Evolutionary conservation across 2,329 filamentous ascomycete genomes (phyloP).

Genomic region (Alternaria gansuensis): DNA sequence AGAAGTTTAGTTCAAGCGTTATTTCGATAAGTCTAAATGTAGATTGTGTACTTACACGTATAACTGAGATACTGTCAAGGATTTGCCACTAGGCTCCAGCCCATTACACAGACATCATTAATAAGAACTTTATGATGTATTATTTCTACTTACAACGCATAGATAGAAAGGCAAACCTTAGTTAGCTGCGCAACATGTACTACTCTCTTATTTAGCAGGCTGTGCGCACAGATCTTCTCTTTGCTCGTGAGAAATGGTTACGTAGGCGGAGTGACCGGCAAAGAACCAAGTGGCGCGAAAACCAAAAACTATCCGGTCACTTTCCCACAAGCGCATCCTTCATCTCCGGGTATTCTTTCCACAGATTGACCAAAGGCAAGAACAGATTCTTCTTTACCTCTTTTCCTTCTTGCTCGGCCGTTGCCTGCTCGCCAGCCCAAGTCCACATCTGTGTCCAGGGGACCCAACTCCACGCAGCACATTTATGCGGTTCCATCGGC

Average conservation of each 20-base stretch:
- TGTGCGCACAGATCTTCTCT: background rate
- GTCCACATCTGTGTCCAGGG: constrained; percentile 59
- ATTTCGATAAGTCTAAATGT: too few species aligned
- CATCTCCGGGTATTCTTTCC: constrained; percentile 47
- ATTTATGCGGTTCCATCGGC: constrained; percentile 63
- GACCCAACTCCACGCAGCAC: constrained; percentile 64
- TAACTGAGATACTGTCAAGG: too few species aligned
- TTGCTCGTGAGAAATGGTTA: background rate
- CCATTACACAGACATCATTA: too few species aligned
- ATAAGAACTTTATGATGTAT: too few species aligned
- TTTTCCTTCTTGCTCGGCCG: constrained; percentile 38
- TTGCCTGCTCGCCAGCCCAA: constrained; percentile 49
- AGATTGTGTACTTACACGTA: too few species aligned
- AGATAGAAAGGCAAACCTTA: too few species aligned
- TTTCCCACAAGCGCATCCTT: constrained; percentile 29
- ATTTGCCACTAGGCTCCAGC: too few species aligned
- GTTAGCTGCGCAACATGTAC: too few species aligned
- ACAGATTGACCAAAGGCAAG: constrained; percentile 58
- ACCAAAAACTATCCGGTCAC: constrained; percentile 8
- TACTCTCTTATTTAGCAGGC: too few species aligned
- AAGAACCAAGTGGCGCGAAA: background rate
- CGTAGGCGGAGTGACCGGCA: background rate
- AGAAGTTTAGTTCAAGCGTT: too few species aligned
- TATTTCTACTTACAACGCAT: too few species aligned
- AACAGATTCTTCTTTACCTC: constrained; percentile 54